These are phyloP conservation scores for Lactarius vividus DNA, from an alignment of 768 basidiomycete species.

Conservation along the genomic window DNA sequence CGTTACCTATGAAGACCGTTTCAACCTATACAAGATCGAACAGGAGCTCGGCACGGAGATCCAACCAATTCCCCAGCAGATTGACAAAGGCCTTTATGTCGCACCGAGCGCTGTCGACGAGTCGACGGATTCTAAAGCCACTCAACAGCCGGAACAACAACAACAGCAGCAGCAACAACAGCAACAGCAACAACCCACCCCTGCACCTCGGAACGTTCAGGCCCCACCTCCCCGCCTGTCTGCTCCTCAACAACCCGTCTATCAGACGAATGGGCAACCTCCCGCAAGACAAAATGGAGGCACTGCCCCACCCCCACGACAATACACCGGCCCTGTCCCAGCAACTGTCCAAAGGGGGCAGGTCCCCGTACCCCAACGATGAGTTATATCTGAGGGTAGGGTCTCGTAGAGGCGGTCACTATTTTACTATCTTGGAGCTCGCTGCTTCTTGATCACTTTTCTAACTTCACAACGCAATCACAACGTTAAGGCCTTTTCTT, in stretches of 20 bases:
- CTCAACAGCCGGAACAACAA: conserved; percentile 35
- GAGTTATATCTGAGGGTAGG: neutral
- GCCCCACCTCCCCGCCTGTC: conserved; percentile 16
- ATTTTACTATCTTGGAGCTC: conserved; percentile 1
- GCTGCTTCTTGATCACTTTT: conserved; percentile 11
- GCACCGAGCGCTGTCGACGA: conserved; percentile 59
- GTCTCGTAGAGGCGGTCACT: conserved; percentile 1
- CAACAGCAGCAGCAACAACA: conserved; percentile 31
- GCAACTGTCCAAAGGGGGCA: conserved; percentile 31
- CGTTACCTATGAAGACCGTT: conserved; percentile 96
- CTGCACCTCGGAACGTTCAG: conserved; percentile 24
- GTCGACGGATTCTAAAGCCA: conserved; percentile 42
- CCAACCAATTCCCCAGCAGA: conserved; percentile 86
- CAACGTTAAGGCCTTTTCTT: conserved; percentile 16
- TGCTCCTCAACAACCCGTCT: conserved; percentile 33
- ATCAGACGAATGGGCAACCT: conserved; percentile 33
- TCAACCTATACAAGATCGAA: conserved; percentile 97
- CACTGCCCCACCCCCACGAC: conserved; percentile 27
- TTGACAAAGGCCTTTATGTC: conserved; percentile 92
- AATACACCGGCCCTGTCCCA: conserved; percentile 21
- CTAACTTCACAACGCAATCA: conserved; percentile 18
- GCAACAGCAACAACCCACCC: conserved; percentile 10
- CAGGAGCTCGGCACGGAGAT: conserved; percentile 99
- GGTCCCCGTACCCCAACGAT: conserved; percentile 26
- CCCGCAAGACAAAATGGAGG: conserved; percentile 33